A percentile compares a stretch with the other conserved stretches of the same genome.
These are phyloP conservation scores for Hygrophila difformis DNA, from an alignment of 257 asterid genomes.

Conservation along the genomic window DNA sequence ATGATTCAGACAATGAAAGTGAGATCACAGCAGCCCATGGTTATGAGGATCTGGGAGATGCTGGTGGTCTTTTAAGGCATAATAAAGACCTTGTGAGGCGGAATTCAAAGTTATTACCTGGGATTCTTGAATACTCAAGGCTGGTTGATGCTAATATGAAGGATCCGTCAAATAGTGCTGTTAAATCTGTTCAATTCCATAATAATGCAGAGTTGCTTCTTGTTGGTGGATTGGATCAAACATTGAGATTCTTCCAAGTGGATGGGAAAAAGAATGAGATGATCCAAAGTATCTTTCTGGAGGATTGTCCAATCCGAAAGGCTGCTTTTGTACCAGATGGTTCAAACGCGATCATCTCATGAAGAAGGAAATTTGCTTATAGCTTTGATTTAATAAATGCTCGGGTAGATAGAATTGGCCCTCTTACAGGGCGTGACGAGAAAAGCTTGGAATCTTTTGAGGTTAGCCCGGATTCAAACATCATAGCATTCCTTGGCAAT, in stretches of 20 bases:
- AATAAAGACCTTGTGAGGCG: conserved; percentile 65
- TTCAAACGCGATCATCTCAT: conserved; percentile 64
- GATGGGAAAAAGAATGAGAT: conserved; percentile 80
- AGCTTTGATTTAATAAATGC: conserved; percentile 74
- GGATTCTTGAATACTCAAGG: conserved; percentile 69
- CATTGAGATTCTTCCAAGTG: conserved; percentile 68
- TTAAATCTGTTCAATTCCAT: conserved; percentile 87
- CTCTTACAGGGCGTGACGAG: conserved; percentile 86
- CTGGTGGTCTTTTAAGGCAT: conserved; percentile 46
- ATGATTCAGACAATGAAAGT: conserved; percentile 47
- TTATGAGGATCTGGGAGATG: conserved; percentile 24
- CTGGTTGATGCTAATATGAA: conserved; percentile 67
- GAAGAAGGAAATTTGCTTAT: conserved; percentile 85
- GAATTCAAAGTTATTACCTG: conserved; percentile 50
- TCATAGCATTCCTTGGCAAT: conserved; percentile 81
- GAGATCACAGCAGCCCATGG: conserved; percentile 29
- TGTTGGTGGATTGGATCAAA: conserved; percentile 75
- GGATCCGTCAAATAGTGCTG: conserved; percentile 49
- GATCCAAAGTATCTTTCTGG: conserved; percentile 75
- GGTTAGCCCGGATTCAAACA: conserved; percentile 83
- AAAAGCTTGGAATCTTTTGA: conserved; percentile 88
- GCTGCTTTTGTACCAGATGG: conserved; percentile 92
- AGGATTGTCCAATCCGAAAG: conserved; percentile 70
- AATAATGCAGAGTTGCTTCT: conserved; percentile 81
- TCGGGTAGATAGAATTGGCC: conserved; percentile 62